Evolutionary conservation across 176 grass and related monocot genomes (phyloP).

Genomic region (Aegilops bicornis): DNA sequence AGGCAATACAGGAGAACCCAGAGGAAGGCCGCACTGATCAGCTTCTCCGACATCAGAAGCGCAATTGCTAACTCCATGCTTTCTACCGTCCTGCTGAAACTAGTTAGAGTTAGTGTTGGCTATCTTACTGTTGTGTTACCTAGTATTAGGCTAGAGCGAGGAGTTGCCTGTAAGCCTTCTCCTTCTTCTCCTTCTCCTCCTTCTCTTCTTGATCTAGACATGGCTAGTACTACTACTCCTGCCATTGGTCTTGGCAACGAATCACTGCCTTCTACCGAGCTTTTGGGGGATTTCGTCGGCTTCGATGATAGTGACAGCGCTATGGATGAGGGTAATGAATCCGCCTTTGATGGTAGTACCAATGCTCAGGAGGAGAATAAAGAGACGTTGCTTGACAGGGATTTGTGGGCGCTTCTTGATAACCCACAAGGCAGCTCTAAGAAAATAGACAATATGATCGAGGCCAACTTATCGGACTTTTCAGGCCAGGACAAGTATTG

Average conservation of each 20-base stretch:
- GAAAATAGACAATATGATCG: slow-evolving; percentile 49
- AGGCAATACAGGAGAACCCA: slow-evolving; percentile 39
- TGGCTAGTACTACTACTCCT: neutral
- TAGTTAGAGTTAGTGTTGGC: slow-evolving; percentile 25
- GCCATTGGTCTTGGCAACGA: neutral
- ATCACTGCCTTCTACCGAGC: slow-evolving; percentile 17
- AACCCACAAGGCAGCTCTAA: neutral
- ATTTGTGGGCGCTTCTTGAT: neutral
- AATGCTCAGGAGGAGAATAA: neutral
- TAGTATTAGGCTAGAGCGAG: slow-evolving; percentile 28
- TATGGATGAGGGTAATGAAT: slow-evolving; percentile 5
- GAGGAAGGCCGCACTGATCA: slow-evolving; percentile 45
- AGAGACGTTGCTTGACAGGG: neutral
- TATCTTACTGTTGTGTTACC: slow-evolving; percentile 37
- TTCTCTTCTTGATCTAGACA: slow-evolving; percentile 19
- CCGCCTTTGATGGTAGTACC: neutral
- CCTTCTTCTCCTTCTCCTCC: neutral
- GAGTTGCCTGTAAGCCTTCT: neutral
- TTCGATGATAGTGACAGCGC: neutral
- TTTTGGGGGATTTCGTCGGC: slow-evolving; percentile 33
- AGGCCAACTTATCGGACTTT: slow-evolving; percentile 37
- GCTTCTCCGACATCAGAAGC: slow-evolving; percentile 55
- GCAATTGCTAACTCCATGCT: slow-evolving; percentile 41
- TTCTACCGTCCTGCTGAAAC: slow-evolving; percentile 28
- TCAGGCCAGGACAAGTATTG: neutral